phyloP scores from a whole-genome alignment of 2,329 filamentous ascomycete species.

The Sordariomycetes sp. region DNA sequence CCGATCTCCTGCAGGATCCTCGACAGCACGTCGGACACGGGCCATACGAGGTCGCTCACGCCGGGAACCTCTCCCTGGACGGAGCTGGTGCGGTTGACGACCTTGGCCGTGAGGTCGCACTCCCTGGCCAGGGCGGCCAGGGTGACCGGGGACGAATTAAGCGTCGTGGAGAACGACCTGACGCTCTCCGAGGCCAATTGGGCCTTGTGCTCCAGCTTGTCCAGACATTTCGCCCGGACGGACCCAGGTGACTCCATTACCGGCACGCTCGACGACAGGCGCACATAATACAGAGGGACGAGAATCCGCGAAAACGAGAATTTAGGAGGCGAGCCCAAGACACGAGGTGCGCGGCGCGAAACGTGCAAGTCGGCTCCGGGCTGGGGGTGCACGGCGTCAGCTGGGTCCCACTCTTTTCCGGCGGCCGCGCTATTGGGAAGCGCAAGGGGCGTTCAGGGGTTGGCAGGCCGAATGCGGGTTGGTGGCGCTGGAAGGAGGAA shows the following conservation, averaged over 20 bases:
- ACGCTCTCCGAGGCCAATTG: not conserved
- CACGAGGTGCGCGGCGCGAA: not conserved
- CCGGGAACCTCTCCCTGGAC: constrained; percentile 16
- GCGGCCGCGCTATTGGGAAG: not conserved
- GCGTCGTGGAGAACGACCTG: constrained; percentile 3
- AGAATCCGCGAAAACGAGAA: not conserved
- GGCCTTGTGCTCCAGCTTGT: constrained; percentile 1
- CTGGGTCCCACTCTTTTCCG: not conserved
- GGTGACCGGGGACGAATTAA: constrained; percentile 12
- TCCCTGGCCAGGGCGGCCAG: constrained; percentile 10
- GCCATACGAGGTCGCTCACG: constrained; percentile 35
- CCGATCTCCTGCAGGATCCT: constrained; percentile 1
- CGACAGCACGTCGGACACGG: constrained; percentile 7
- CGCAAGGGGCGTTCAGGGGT: not conserved
- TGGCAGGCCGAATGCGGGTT: not conserved
- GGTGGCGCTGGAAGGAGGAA: not conserved
- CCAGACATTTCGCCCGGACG: not conserved
- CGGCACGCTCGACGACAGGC: not conserved
- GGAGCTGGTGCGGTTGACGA: constrained; percentile 7
- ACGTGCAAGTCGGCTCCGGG: not conserved
- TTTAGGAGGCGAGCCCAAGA: not conserved
- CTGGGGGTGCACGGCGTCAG: not conserved
- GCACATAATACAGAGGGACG: not conserved
- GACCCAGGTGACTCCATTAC: not conserved
- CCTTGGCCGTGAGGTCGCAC: constrained; percentile 8